Conservation (phyloP, 2,329 filamentous ascomycete genomes). For the Penicillium hordei region DNA sequence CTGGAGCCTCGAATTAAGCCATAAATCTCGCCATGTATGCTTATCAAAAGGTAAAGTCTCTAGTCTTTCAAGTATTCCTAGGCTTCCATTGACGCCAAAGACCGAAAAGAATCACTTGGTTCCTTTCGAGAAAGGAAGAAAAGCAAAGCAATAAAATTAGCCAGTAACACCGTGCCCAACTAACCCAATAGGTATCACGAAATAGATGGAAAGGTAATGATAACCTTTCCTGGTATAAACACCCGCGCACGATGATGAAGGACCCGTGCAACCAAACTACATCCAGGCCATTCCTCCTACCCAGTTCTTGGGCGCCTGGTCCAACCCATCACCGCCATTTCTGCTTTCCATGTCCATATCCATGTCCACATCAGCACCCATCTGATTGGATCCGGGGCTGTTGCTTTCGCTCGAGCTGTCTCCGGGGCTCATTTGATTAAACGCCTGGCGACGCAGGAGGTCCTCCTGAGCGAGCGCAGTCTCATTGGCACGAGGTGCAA, state of each 20-base stretch:
- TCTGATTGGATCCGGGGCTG: constrained; percentile 22
- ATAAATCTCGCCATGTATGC: neutral
- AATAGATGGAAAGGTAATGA: neutral
- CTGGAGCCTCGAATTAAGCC: neutral
- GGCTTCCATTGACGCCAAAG: neutral
- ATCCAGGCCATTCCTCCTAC: constrained; percentile 36
- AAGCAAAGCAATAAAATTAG: neutral
- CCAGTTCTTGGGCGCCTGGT: constrained; percentile 25
- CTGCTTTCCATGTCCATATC: constrained; percentile 30
- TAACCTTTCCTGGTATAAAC: constrained; percentile 4
- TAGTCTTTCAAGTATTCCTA: neutral
- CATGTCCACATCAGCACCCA: constrained; percentile 32
- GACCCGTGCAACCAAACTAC: constrained; percentile 14
- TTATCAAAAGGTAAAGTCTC: neutral
- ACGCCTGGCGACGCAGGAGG: constrained; percentile 21
- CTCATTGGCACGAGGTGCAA: constrained; percentile 26
- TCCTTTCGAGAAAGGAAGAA: neutral
- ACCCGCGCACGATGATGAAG: constrained; percentile 8
- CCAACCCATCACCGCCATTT: constrained; percentile 20
- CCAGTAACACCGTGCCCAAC: neutral
- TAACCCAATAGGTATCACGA: neutral
- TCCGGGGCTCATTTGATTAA: constrained; percentile 17
- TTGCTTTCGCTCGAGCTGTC: constrained; percentile 23
- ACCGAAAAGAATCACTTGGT: neutral
- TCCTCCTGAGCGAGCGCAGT: constrained; percentile 17